phyloP scores from a whole-genome alignment of 2,329 filamentous ascomycete genomes.

The Juglanconis sp. region DNA sequence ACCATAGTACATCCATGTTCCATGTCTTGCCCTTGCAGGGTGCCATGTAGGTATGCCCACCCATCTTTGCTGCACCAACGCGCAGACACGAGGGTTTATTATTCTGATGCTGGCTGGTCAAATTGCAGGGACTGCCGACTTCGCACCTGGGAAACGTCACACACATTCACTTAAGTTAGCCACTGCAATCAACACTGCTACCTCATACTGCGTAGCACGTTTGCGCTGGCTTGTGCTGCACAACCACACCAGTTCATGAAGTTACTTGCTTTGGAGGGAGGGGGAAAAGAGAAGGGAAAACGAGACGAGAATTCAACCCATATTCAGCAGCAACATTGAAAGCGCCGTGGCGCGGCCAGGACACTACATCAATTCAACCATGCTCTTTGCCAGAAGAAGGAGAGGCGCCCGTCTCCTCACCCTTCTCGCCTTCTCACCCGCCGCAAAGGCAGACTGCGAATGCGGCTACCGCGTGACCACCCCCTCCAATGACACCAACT shows the following conservation, averaged over 20 bases:
- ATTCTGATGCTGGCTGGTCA: too few relatives aligned
- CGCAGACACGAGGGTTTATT: not conserved
- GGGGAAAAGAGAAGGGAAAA: not conserved
- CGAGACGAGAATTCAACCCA: not conserved
- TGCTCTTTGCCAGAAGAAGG: not conserved
- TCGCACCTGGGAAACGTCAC: not conserved
- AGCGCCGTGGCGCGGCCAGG: not conserved
- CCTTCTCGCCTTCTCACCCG: slow-evolving; percentile 17
- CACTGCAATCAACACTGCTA: not conserved
- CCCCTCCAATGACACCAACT: slow-evolving; percentile 42
- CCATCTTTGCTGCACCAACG: not conserved
- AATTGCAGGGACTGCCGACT: too few relatives aligned
- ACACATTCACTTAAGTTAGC: not conserved
- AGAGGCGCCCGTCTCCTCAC: not conserved
- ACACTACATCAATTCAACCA: not conserved
- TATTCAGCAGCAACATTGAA: not conserved
- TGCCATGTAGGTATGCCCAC: not conserved
- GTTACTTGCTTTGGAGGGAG: too few relatives aligned
- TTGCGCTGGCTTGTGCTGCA: not conserved
- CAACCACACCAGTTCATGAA: not conserved
- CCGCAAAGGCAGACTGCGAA: slow-evolving; percentile 53
- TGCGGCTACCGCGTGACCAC: slow-evolving; percentile 66
- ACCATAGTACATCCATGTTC: too few relatives aligned
- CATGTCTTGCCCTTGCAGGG: not conserved
- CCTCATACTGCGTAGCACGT: not conserved